These are phyloP conservation scores for Saussurea involucrata DNA, from an alignment of 129 eudicot species.

Conservation along the genomic window DNA sequence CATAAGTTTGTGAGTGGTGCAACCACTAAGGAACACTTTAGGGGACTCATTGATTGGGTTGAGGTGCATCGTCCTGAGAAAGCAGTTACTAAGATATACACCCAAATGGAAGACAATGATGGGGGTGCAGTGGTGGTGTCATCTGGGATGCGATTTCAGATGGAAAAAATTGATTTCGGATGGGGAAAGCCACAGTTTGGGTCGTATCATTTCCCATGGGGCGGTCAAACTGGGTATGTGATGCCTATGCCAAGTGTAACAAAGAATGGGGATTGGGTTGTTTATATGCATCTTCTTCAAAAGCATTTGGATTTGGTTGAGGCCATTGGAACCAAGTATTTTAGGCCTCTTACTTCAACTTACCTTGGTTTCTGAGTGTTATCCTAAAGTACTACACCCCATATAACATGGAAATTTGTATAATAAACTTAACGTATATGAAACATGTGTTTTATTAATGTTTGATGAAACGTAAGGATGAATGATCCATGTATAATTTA, in stretches of 20 bases:
- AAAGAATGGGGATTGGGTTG: slow-evolving; percentile 63
- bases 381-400: background rate
- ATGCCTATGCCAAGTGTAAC: slow-evolving; percentile 55
- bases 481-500: background rate
- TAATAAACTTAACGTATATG: background rate
- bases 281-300: slow-evolving; percentile 49
- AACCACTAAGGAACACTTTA: slow-evolving; percentile 26
- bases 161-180: slow-evolving; percentile 48
- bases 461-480: background rate
- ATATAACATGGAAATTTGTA: background rate
- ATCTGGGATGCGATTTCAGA: slow-evolving; percentile 56
- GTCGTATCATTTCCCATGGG: slow-evolving; percentile 70
- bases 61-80: slow-evolving; percentile 19
- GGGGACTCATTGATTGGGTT: slow-evolving; percentile 38
- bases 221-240: slow-evolving; percentile 55
- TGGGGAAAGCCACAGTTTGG: slow-evolving; percentile 61
- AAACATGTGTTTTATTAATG: background rate
- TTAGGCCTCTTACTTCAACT: slow-evolving; percentile 31
- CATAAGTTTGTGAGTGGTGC: slow-evolving; percentile 15
- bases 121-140: slow-evolving; percentile 57
- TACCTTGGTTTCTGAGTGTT: background rate
- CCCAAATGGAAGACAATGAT: background rate
- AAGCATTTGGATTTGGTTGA: slow-evolving; percentile 53
- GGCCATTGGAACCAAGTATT: slow-evolving; percentile 34
- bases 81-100: slow-evolving; percentile 16